Conservation (phyloP, 768 basidiomycete species). For the Rhodotorula graminis region DNA sequence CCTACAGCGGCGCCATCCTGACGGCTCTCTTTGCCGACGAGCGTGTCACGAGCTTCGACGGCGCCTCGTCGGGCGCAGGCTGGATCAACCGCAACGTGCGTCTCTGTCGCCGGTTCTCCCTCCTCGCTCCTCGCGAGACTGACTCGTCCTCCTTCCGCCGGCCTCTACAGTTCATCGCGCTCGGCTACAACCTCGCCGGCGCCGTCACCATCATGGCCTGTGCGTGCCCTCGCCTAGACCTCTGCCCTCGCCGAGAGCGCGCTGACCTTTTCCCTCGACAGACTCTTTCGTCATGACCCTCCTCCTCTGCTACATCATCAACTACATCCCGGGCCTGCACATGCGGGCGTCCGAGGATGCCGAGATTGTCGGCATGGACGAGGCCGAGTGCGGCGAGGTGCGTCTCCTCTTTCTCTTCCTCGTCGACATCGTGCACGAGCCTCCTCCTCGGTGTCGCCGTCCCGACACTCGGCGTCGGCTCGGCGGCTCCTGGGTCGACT, state of each 20-base stretch:
- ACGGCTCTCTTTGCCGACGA: constrained; percentile 72
- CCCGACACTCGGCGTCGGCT: too few species aligned
- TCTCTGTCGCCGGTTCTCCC: too few species aligned
- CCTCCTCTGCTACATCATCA: constrained; percentile 62
- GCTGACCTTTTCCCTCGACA: background rate
- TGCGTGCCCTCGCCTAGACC: background rate
- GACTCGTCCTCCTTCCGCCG: constrained; percentile 61
- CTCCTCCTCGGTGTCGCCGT: too few species aligned
- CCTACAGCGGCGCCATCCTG: constrained; percentile 48
- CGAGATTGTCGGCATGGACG: constrained; percentile 73
- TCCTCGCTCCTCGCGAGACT: background rate
- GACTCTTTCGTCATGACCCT: constrained; percentile 47
- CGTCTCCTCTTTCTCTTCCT: background rate
- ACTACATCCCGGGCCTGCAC: constrained; percentile 53
- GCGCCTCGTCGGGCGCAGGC: constrained; percentile 60
- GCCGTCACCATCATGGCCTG: constrained; percentile 57
- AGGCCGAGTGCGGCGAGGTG: constrained; percentile 75
- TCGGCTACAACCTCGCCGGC: constrained; percentile 70
- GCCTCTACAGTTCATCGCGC: constrained; percentile 45
- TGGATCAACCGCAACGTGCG: constrained; percentile 62
- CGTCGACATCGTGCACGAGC: background rate
- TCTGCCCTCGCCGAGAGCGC: background rate
- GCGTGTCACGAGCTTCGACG: constrained; percentile 64
- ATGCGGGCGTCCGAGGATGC: constrained; percentile 57
- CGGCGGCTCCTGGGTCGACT: too few species aligned